A percentile compares a stretch with the other conserved stretches of the same genome.
These are phyloP conservation scores for Aspergillus bertholletiae DNA, from an alignment of 495 filamentous ascomycete genomes.

Conservation along the genomic window DNA sequence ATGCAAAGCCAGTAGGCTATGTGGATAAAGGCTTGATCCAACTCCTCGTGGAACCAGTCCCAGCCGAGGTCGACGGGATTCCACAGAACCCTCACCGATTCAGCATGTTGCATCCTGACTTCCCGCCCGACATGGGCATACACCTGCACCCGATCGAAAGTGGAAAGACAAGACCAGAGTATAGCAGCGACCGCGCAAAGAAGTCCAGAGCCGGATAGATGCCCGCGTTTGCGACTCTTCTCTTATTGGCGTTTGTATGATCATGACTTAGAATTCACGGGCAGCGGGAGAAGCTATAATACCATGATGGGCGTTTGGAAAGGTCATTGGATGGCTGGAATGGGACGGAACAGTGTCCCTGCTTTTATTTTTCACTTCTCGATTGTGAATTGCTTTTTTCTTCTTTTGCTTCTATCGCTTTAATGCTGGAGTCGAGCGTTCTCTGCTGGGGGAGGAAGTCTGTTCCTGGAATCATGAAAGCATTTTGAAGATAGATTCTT, in stretches of 20 bases:
- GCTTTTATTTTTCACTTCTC: not conserved
- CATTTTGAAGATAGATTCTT: not conserved
- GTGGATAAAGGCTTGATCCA: constrained; percentile 38
- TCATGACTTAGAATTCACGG: constrained; percentile 1
- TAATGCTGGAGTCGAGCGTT: not conserved
- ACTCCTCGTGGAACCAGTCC: constrained; percentile 28
- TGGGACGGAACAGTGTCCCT: not conserved
- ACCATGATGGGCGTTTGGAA: constrained; percentile 1
- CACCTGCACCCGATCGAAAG: constrained; percentile 30
- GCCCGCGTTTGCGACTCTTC: not conserved
- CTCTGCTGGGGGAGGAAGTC: not conserved
- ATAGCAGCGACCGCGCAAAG: not conserved
- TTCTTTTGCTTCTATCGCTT: not conserved
- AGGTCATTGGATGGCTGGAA: not conserved
- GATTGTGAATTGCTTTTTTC: not conserved
- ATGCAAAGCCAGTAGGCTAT: constrained; percentile 30
- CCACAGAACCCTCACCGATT: constrained; percentile 34
- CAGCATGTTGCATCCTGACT: constrained; percentile 40
- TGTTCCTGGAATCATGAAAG: not conserved
- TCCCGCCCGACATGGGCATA: constrained; percentile 33
- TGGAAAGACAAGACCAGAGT: not conserved
- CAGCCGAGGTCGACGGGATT: constrained; percentile 29
- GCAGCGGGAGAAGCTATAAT: not conserved
- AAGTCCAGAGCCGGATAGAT: not conserved
- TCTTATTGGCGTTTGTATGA: constrained; percentile 1